These are phyloP conservation scores for Fusarium lyarnte DNA, from an alignment of 2,329 filamentous ascomycete genomes.

Conservation along the genomic window DNA sequence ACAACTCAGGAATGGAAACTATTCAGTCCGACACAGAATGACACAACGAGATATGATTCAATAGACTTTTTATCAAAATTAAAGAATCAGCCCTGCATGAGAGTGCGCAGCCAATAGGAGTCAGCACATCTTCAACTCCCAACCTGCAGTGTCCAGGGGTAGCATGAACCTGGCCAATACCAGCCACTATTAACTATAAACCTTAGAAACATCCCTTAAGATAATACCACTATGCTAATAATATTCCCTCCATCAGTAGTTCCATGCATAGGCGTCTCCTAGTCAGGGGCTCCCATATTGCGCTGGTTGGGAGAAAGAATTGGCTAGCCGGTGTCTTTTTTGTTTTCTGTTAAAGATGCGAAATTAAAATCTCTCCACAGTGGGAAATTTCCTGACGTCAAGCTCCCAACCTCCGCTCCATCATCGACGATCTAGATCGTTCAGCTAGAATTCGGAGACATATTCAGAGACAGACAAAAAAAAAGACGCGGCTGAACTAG, in stretches of 20 bases:
- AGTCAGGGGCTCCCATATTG: slow-evolving; percentile 21
- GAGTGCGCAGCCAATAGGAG: background rate
- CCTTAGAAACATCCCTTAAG: slow-evolving; percentile 10
- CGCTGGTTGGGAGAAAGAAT: slow-evolving; percentile 11
- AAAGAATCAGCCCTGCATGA: background rate
- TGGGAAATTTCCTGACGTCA: slow-evolving; percentile 41
- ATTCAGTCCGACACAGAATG: background rate
- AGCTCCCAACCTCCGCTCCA: slow-evolving; percentile 5
- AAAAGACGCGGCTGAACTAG: background rate
- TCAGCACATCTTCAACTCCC: background rate
- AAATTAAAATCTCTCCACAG: slow-evolving; percentile 39
- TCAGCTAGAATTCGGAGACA: background rate
- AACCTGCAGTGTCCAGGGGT: slow-evolving; percentile 29
- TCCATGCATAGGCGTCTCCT: slow-evolving; percentile 24
- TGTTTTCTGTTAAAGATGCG: slow-evolving; percentile 10
- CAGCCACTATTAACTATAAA: background rate
- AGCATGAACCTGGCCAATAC: slow-evolving; percentile 11
- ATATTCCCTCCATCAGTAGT: slow-evolving; percentile 25
- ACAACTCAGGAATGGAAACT: slow-evolving; percentile 22
- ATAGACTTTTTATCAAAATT: background rate
- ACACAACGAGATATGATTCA: slow-evolving; percentile 5
- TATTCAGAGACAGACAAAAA: background rate
- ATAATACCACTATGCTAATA: slow-evolving; percentile 12
- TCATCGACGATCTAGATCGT: slow-evolving; percentile 36
- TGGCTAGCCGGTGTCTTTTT: slow-evolving; percentile 2